phyloP scores from a whole-genome alignment of 2,329 filamentous ascomycete species.

The Colletotrichum camelliae region DNA sequence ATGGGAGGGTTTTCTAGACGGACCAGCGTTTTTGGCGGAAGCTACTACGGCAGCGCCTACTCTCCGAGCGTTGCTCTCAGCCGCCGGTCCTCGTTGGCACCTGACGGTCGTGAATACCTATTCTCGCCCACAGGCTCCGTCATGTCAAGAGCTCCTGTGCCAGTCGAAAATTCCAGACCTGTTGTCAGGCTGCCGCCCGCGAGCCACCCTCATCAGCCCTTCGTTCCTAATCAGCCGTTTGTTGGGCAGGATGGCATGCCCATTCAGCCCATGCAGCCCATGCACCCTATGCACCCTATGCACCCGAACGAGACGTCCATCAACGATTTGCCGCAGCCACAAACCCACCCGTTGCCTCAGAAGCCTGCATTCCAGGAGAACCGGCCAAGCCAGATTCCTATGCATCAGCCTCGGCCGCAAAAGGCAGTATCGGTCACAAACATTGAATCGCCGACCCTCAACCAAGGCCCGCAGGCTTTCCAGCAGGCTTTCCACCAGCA shows the following conservation, averaged over 20 bases:
- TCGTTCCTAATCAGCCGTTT: slow-evolving; percentile 27
- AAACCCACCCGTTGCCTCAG: slow-evolving; percentile 63
- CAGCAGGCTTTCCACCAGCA: slow-evolving; percentile 95
- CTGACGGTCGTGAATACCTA: slow-evolving; percentile 71
- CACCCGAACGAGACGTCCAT: slow-evolving; percentile 43
- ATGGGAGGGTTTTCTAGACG: slow-evolving; percentile 74
- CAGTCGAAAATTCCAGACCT: slow-evolving; percentile 68
- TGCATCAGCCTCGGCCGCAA: slow-evolving; percentile 95
- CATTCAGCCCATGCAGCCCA: not conserved
- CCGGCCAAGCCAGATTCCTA: slow-evolving; percentile 62
- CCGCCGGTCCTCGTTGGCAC: slow-evolving; percentile 79
- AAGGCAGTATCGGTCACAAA: slow-evolving; percentile 92
- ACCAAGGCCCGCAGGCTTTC: slow-evolving; percentile 76
- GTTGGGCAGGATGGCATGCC: slow-evolving; percentile 2
- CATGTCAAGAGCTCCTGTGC: slow-evolving; percentile 70
- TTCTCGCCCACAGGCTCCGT: slow-evolving; percentile 83
- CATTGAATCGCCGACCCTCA: slow-evolving; percentile 80
- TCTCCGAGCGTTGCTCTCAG: slow-evolving; percentile 89
- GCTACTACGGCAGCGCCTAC: slow-evolving; percentile 76
- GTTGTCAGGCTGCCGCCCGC: slow-evolving; percentile 84
- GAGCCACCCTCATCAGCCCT: slow-evolving; percentile 26
- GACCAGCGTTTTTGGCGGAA: slow-evolving; percentile 80
- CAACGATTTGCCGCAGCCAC: slow-evolving; percentile 60
- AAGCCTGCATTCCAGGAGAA: slow-evolving; percentile 65
- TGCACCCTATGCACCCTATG: not conserved